Evolutionary conservation across 257 asterid species (phyloP).

Genomic region (Capsicum pubescens): DNA sequence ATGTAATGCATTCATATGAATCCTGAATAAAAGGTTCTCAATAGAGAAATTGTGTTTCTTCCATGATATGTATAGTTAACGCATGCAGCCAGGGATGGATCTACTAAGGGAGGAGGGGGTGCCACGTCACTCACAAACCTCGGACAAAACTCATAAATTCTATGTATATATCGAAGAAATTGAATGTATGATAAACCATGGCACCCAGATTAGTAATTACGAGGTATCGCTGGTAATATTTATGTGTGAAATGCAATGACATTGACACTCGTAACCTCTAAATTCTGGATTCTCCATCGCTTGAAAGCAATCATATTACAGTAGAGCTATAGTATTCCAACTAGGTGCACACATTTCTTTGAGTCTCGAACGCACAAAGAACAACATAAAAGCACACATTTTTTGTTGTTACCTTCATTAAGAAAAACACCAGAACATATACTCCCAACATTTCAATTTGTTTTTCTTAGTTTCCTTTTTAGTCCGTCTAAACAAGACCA

Average conservation of each 20-base stretch:
- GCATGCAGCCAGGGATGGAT: background rate
- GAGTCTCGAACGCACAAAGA: background rate
- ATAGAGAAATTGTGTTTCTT: background rate
- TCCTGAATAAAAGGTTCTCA: constrained; percentile 17
- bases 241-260: background rate
- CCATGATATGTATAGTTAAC: background rate
- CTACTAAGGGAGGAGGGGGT: background rate
- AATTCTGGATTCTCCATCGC: background rate
- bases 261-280: background rate
- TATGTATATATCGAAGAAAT: background rate
- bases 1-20: constrained; percentile 12
- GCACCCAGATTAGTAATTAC: background rate
- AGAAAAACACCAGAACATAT: background rate
- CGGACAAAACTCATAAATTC: background rate
- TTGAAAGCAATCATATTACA: background rate
- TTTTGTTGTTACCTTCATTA: no score
- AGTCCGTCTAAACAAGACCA: background rate
- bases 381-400: background rate
- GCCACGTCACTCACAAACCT: background rate
- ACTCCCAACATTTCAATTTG: background rate
- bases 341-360: background rate
- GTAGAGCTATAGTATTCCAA: background rate
- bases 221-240: background rate
- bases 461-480: background rate
- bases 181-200: background rate